These are phyloP conservation scores for Solanum chacoense DNA, from an alignment of 305 asterid species.

Conservation along the genomic window DNA sequence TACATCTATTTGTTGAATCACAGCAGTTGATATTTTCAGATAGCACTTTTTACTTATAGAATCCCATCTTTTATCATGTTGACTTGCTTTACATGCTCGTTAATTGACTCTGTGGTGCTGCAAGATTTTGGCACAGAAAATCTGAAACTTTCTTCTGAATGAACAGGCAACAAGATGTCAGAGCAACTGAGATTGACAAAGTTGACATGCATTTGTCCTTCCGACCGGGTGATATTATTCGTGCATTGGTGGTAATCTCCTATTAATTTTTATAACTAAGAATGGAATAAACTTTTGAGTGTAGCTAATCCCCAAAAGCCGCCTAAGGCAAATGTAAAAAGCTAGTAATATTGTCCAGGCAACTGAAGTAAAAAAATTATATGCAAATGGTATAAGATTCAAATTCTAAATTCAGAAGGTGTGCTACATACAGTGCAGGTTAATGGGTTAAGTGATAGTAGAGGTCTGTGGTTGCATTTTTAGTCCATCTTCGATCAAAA, in stretches of 20 bases:
- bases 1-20: background rate
- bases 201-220: slow-evolving; percentile 85
- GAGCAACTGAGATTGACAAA: slow-evolving; percentile 97
- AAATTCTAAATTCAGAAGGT: background rate
- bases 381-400: background rate
- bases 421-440: background rate
- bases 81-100: background rate
- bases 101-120: background rate
- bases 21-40: background rate
- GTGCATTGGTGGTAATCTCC: slow-evolving; percentile 85
- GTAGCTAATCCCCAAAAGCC: background rate
- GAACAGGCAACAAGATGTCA: slow-evolving; percentile 90
- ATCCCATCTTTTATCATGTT: background rate
- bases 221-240: slow-evolving; percentile 78
- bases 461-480: background rate
- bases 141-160: background rate
- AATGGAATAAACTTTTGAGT: background rate
- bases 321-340: background rate
- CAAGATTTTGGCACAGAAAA: background rate
- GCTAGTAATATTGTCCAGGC: background rate
- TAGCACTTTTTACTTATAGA: background rate
- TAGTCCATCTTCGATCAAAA: background rate
- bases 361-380: background rate
- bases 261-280: background rate
- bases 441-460: background rate